Evolutionary conservation across 2,329 filamentous ascomycete genomes (phyloP).

Genomic region (Fonsecaea pugnacius): DNA sequence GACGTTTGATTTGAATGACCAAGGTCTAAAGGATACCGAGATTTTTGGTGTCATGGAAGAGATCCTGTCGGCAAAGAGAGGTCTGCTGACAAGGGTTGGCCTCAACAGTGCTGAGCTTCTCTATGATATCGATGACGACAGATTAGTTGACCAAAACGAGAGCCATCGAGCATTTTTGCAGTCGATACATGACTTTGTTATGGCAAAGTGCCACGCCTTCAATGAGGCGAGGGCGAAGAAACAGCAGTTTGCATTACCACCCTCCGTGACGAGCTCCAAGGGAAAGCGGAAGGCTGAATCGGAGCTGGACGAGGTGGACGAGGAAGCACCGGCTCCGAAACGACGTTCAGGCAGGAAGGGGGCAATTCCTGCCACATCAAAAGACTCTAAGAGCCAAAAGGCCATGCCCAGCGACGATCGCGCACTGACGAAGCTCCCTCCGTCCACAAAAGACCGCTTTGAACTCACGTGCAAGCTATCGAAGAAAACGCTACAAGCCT

Average conservation of each 20-base stretch:
- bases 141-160: conserved; percentile 72
- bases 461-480: conserved; percentile 86
- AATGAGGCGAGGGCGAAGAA: conserved; percentile 49
- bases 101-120: conserved; percentile 65
- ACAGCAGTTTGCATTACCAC: conserved; percentile 28
- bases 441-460: conserved; percentile 42
- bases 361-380: conserved; percentile 13
- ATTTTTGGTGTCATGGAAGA: conserved; percentile 70
- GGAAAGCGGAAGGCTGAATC: conserved; percentile 35
- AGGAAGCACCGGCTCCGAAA: conserved; percentile 35
- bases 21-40: conserved; percentile 72
- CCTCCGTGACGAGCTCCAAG: conserved; percentile 9
- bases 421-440: conserved; percentile 21
- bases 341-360: conserved; percentile 32
- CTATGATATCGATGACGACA: conserved; percentile 56
- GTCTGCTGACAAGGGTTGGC: conserved; percentile 66
- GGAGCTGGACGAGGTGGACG: conserved; percentile 47
- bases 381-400: conserved; percentile 33
- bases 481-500: conserved; percentile 69
- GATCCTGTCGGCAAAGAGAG: conserved; percentile 70
- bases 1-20: conserved; percentile 79
- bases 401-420: conserved; percentile 9
- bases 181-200: conserved; percentile 74
- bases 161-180: conserved; percentile 80
- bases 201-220: conserved; percentile 65